Percentiles rank a stretch among this genome's conserved stretches.
These are phyloP conservation scores for Knufia fluminis DNA, from an alignment of 2,329 filamentous ascomycete species.

Conservation along the genomic window DNA sequence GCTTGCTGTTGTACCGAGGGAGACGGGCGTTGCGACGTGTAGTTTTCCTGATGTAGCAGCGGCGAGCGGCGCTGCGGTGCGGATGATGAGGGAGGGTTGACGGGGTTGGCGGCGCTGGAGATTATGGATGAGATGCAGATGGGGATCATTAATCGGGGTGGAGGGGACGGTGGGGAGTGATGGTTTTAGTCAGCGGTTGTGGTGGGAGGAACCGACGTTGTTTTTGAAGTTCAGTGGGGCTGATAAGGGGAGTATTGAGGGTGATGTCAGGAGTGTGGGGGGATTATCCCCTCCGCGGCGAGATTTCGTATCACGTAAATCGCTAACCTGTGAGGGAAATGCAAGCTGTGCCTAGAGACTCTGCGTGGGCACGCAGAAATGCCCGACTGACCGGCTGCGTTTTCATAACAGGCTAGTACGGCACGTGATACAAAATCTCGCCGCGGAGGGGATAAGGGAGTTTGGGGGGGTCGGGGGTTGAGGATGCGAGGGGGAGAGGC, in stretches of 20 bases:
- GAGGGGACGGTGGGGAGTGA: conserved; percentile 45
- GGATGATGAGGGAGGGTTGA: conserved; percentile 68
- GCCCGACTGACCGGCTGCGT: too few species aligned
- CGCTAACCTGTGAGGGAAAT: too few species aligned
- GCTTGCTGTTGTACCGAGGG: conserved; percentile 64
- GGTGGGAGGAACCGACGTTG: conserved; percentile 65
- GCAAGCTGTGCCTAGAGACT: too few species aligned
- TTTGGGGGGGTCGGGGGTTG: conserved; percentile 55
- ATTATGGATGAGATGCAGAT: conserved; percentile 87
- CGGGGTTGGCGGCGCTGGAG: conserved; percentile 63
- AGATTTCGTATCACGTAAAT: too few species aligned
- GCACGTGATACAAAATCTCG: too few species aligned
- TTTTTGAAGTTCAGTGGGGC: conserved; percentile 81
- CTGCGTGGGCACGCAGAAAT: too few species aligned
- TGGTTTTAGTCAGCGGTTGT: conserved; percentile 47
- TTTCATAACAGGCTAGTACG: too few species aligned
- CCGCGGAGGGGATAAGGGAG: too few species aligned
- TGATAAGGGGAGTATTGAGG: conserved; percentile 52
- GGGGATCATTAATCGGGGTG: conserved; percentile 67
- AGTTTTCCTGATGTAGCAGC: conserved; percentile 69
- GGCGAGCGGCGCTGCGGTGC: conserved; percentile 63
- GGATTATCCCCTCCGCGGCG: too few species aligned
- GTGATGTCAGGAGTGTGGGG: conserved; percentile 63
- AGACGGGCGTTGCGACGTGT: conserved; percentile 69
- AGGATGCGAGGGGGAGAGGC: conserved; percentile 64